A percentile compares a stretch with the other conserved stretches of the same genome.
phyloP scores from a whole-genome alignment of 257 asterid species.

The Datura wrightii region DNA sequence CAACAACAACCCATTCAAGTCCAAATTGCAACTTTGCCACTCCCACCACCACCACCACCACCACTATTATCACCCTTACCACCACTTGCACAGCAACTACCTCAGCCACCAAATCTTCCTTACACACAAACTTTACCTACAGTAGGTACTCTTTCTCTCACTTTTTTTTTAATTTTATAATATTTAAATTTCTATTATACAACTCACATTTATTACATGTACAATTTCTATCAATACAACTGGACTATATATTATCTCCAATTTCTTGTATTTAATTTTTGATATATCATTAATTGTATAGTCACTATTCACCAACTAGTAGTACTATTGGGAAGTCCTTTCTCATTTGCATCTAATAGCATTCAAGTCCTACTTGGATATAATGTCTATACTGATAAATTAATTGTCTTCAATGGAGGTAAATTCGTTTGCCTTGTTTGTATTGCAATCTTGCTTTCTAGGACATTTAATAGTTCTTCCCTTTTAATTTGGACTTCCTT shows the following conservation, averaged over 20 bases:
- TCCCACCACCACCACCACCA: constrained; percentile 47
- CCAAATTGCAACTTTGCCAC: constrained; percentile 38
- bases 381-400: not conserved
- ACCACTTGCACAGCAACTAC: not conserved
- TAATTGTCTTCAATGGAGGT: not conserved
- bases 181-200: not conserved
- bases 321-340: not conserved
- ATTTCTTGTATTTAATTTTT: not conserved
- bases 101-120: constrained; percentile 25
- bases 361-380: constrained; percentile 2
- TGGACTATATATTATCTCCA: not conserved
- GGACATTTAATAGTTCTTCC: not conserved
- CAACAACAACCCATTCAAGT: constrained; percentile 45
- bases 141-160: constrained; percentile 61
- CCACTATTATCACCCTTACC: constrained; percentile 10
- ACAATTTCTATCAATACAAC: not conserved
- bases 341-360: not conserved
- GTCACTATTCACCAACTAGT: not conserved
- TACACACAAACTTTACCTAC: constrained; percentile 55
- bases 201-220: not conserved
- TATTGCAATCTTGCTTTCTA: not conserved
- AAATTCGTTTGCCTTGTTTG: not conserved
- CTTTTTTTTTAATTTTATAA: not conserved
- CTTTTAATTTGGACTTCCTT: not conserved
- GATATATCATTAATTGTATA: not conserved